A percentile compares a stretch with the other conserved stretches of the same genome.
Evolutionary conservation across 371 early-diverging fungal genomes (phyloP).

Genomic region (Smittium culicis): DNA sequence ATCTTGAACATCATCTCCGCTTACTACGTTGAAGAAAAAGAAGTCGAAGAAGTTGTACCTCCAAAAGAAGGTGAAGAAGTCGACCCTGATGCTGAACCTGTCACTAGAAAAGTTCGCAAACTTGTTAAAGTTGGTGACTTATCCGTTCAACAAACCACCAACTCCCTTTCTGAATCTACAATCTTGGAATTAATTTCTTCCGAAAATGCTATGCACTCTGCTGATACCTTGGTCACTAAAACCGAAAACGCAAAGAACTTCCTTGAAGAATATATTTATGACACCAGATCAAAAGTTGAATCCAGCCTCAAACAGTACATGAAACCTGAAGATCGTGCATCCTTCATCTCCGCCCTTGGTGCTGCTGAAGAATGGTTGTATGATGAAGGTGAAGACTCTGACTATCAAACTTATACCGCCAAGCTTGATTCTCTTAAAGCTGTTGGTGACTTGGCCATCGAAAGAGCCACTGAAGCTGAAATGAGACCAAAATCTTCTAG

Average conservation of each 20-base stretch:
- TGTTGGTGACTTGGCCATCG: constrained; percentile 66
- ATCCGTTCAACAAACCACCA: constrained; percentile 46
- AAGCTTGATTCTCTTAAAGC: constrained; percentile 65
- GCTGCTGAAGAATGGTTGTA: constrained; percentile 94
- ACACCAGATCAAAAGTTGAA: constrained; percentile 80
- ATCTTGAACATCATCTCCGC: constrained; percentile 71
- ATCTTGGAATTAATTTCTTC: constrained; percentile 49
- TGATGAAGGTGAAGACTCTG: constrained; percentile 87
- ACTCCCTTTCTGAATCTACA: constrained; percentile 39
- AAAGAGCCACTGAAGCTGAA: constrained; percentile 69
- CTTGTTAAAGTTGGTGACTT: constrained; percentile 78
- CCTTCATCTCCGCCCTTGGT: constrained; percentile 52
- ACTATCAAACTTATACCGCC: constrained; percentile 62
- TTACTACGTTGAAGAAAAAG: constrained; percentile 75
- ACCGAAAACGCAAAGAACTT: constrained; percentile 89
- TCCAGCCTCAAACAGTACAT: constrained; percentile 57
- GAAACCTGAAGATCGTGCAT: constrained; percentile 51
- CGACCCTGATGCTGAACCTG: constrained; percentile 38
- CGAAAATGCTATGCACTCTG: constrained; percentile 73
- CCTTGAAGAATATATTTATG: constrained; percentile 95
- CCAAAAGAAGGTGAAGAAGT: constrained; percentile 35
- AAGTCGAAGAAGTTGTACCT: constrained; percentile 45
- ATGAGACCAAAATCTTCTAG: constrained; percentile 72
- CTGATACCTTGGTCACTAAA: constrained; percentile 79
- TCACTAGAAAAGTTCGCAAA: constrained; percentile 58